Percentiles rank a stretch among this genome's conserved stretches.
These are phyloP conservation scores for Beauveria brongniartii DNA, from an alignment of 2,329 filamentous ascomycete species.

Conservation along the genomic window DNA sequence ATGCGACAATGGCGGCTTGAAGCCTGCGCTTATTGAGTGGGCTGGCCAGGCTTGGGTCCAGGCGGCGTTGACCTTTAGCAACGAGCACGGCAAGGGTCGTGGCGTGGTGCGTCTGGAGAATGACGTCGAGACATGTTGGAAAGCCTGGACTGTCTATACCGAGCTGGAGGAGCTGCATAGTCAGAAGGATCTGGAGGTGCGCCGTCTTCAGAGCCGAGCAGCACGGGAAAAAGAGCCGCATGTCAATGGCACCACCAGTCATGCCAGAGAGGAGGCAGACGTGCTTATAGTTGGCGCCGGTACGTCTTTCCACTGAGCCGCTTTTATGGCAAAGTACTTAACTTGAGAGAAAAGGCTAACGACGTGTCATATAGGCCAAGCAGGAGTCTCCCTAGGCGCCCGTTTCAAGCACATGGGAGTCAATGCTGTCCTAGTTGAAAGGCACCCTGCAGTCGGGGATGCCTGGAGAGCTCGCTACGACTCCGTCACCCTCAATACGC, in stretches of 20 bases:
- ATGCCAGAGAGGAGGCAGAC: background rate
- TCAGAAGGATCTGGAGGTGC: background rate
- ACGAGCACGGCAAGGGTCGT: background rate
- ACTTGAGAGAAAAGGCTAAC: too few species aligned
- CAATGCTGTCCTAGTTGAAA: background rate
- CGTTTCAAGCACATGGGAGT: slow-evolving; percentile 7
- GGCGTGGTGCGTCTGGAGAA: slow-evolving; percentile 2
- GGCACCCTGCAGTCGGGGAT: slow-evolving; percentile 2
- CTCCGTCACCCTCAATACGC: slow-evolving; percentile 9
- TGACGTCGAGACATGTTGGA: background rate
- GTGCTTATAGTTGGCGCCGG: slow-evolving; percentile 6
- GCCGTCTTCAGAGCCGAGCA: background rate
- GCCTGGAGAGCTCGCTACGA: slow-evolving; percentile 7
- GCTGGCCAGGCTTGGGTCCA: slow-evolving; percentile 5
- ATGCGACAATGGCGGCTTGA: background rate
- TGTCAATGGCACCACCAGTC: background rate
- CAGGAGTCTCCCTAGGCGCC: background rate
- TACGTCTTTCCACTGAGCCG: background rate
- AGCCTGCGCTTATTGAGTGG: slow-evolving; percentile 6
- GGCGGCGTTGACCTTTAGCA: slow-evolving; percentile 1
- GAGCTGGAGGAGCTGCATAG: slow-evolving; percentile 3
- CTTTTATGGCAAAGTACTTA: too few species aligned
- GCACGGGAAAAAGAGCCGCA: background rate
- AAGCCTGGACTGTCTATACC: slow-evolving; percentile 5
- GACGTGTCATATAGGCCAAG: background rate